Percentiles rank a stretch among this genome's conserved stretches.
These are phyloP conservation scores for Gleditsia sinensis DNA, from an alignment of 306 rosid species.

Conservation along the genomic window DNA sequence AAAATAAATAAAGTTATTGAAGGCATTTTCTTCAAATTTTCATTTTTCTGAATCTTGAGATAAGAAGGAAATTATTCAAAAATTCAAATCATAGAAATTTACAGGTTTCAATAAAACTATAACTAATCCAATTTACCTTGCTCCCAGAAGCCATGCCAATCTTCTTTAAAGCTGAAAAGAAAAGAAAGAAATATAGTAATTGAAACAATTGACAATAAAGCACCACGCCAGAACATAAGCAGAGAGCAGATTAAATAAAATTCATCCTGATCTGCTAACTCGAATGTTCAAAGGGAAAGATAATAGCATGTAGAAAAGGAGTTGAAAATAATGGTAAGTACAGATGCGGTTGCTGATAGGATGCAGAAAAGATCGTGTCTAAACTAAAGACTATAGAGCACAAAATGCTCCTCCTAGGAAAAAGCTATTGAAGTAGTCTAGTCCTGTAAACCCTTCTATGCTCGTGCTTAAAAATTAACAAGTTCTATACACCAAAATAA, in stretches of 20 bases:
- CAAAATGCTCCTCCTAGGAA: neutral
- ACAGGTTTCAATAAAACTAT: constrained; percentile 14
- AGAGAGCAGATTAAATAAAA: neutral
- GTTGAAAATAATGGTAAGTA: neutral
- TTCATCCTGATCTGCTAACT: neutral
- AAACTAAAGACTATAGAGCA: neutral
- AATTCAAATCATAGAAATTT: neutral
- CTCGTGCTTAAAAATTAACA: neutral
- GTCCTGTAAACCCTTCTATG: neutral
- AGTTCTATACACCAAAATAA: neutral
- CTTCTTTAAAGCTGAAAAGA: constrained; percentile 62
- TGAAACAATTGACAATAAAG: neutral
- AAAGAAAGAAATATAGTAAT: neutral
- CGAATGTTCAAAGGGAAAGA: neutral
- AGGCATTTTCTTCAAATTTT: constrained; percentile 23
- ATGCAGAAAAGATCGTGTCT: neutral
- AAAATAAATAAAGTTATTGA: constrained; percentile 34
- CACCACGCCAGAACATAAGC: constrained; percentile 1
- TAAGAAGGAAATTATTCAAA: constrained; percentile 1
- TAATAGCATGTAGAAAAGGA: neutral
- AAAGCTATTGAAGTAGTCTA: neutral
- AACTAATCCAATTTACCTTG: constrained; percentile 57
- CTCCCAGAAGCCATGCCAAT: constrained; percentile 48
- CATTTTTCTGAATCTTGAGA: neutral
- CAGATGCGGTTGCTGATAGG: neutral